Base-by-base conservation (phyloP, 441 rosid species). In the Gossypium lobatum region DNA sequence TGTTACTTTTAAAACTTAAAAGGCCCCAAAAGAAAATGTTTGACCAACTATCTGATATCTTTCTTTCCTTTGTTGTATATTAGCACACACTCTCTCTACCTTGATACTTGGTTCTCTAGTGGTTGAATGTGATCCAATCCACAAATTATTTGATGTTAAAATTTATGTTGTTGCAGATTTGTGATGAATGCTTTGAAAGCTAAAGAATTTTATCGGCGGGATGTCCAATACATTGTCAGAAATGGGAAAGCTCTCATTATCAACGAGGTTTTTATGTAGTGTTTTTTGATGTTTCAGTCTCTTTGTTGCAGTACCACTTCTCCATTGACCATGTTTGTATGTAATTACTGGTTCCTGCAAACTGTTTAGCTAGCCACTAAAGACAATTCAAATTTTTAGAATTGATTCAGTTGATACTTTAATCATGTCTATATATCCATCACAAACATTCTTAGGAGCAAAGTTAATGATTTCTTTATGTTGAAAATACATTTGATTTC, bases 121-220 rank as follows among this genome's bases (percentile, higher is more conserved):
- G 60, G 46, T 28, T 68, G 60, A 68, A 68, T 50, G 37, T n/a
- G 23, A 25, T 68, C 59, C 61, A 53, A 28, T 28, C 16, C 72
- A 17, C 26, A 53, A 11, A 4, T 50, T 4, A 11, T 14, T 16
- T 50, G 17, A 45, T n/a, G 23, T 67, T 77, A 67, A 48, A 34
- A 9, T 64, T 76, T 42, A 61, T 70, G 21, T 80, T 69, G 17
- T 64, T 85, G 77, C 85, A 94, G 98, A 85, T 94, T 94, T 83
- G 98, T 94, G 74, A 81, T 94, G 88, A 94, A 94, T 87, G 97
- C 95, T 77, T 77, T 94, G 71, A 94, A 94, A 85, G 98, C 98
- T 80, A 94, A 92, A 88, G 98, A 94, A 80, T 94, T 94, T 83
- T 94, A 88, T 85, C 87, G 93, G 73, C 89, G 82, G 54, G 93